Evolutionary conservation across 768 basidiomycete genomes (phyloP), one percentile per base, ranked within the genome.

Genomic region (Tephrocybe rancida): DNA sequence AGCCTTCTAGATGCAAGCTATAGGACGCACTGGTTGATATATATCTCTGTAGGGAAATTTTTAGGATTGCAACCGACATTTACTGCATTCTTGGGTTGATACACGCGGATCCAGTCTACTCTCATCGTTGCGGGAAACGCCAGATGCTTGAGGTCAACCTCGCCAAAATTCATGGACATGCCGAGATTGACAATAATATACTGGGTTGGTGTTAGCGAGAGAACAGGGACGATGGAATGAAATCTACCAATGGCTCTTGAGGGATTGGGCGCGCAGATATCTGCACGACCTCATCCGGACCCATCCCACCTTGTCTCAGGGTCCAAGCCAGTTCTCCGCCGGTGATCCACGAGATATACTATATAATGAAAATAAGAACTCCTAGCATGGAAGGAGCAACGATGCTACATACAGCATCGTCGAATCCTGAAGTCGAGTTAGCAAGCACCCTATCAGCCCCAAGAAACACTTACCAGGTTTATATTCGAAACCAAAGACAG

Each of bases 21-120:
- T 35, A 39, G 47, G n/a, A 41, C 47, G 68, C 81, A 88, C 82
- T 82, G 68, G 44, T 87, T 73, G 67, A 96, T 98, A 67, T 98
- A 98, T 11, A 79, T 77, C 45, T 79, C 70, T 0, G 96, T 98
- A 1, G 96, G 95, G 67, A 81, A 88, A 39, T 83, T 80, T 41
- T 71, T 64, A 11, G 95, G 95, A 65, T 90, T 86, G 65, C 95
- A 98, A 14, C 95, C 94, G 47, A 92, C 78, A 66, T 94, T 95
- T 52, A 83, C 76, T 26, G 78, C 65, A 56, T 82, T 68, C 63
- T 79, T 73, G 2, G 83, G 83, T 66, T 97, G 95, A 69, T 97
- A 98, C 7, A 98, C 90, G 21, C 95, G 84, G 50, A 98, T 84
- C 73, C 88, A 97, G 66, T 97, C 92, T 37, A 96, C 75, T 44